Evolutionary conservation across 2,329 filamentous ascomycete genomes (phyloP).

Genomic region (Aspergillus flavus): DNA sequence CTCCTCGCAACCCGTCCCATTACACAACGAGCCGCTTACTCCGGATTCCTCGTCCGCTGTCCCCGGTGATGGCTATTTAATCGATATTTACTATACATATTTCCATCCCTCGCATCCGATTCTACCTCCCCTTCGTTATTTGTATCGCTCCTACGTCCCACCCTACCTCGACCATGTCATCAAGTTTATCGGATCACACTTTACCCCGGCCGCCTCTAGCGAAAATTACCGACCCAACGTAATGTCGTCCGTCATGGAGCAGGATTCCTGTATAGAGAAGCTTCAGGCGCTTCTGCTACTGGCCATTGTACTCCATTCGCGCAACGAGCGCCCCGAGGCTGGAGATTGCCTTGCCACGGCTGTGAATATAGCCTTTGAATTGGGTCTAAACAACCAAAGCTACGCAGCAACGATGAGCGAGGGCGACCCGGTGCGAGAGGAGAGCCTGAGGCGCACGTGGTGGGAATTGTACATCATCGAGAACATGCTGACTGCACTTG

Average conservation of each 20-base stretch:
- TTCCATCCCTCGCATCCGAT: conserved; percentile 62
- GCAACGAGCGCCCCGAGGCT: conserved; percentile 70
- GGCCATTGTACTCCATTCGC: conserved; percentile 76
- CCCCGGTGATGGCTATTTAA: conserved; percentile 44
- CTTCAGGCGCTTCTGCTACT: conserved; percentile 79
- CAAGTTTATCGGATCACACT: conserved; percentile 60
- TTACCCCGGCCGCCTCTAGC: conserved; percentile 49
- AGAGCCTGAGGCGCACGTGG: conserved; percentile 87
- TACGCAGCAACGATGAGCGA: conserved; percentile 68
- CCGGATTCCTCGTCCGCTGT: conserved; percentile 39
- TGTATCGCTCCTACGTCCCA: conserved; percentile 43
- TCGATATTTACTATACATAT: conserved; percentile 58
- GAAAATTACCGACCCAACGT: conserved; percentile 46
- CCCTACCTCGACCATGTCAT: conserved; percentile 57
- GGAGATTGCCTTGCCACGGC: conserved; percentile 67
- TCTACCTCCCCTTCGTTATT: conserved; percentile 51
- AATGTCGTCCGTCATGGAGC: conserved; percentile 33
- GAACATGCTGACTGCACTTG: conserved; percentile 78
- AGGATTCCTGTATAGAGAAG: conserved; percentile 59
- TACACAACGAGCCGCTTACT: conserved; percentile 33
- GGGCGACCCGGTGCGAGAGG: conserved; percentile 70
- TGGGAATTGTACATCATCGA: conserved; percentile 85
- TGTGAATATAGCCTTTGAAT: conserved; percentile 71
- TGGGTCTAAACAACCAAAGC: conserved; percentile 71
- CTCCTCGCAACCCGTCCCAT: conserved; percentile 20